A percentile compares a stretch with the other conserved stretches of the same genome.
phyloP scores from a whole-genome alignment of 2,329 filamentous ascomycete genomes.

The Dissoconium aciculare region DNA sequence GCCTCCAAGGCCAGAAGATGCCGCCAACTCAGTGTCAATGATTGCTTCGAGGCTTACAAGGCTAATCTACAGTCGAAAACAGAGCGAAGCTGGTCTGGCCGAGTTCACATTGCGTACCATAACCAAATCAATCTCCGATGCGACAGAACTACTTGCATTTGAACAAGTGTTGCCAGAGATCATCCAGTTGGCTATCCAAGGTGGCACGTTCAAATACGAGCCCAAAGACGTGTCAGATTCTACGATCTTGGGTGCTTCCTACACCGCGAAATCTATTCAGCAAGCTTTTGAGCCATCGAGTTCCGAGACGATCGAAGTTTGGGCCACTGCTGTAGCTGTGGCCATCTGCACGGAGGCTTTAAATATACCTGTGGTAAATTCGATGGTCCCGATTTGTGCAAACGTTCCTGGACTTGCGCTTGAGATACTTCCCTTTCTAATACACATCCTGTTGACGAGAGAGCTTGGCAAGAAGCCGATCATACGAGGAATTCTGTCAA shows the following conservation, averaged over 20 bases:
- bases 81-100: slow-evolving; percentile 30
- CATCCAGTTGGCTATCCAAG: slow-evolving; percentile 13
- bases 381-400: slow-evolving; percentile 50
- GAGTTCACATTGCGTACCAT: slow-evolving; percentile 25
- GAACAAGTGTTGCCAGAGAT: slow-evolving; percentile 16
- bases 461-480: slow-evolving; percentile 48
- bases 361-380: slow-evolving; percentile 52
- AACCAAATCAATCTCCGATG: slow-evolving; percentile 7
- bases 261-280: no score
- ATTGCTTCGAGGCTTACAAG: slow-evolving; percentile 25
- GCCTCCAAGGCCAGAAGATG: not conserved
- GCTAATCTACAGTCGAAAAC: slow-evolving; percentile 16
- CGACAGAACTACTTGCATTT: slow-evolving; percentile 15
- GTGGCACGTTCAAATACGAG: slow-evolving; percentile 16
- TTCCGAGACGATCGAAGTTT: slow-evolving; percentile 10
- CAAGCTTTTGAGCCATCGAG: slow-evolving; percentile 9
- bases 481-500: slow-evolving; percentile 50
- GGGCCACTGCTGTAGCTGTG: slow-evolving; percentile 16
- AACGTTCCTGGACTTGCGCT: slow-evolving; percentile 56
- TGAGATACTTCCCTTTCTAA: slow-evolving; percentile 55
- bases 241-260: no score
- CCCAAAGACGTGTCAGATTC: slow-evolving; percentile 9
- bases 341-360: slow-evolving; percentile 37
- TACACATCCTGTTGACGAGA: slow-evolving; percentile 63
- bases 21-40: slow-evolving; percentile 5